These are phyloP conservation scores for Prunus padus DNA, from an alignment of 306 rosid genomes.

Conservation along the genomic window DNA sequence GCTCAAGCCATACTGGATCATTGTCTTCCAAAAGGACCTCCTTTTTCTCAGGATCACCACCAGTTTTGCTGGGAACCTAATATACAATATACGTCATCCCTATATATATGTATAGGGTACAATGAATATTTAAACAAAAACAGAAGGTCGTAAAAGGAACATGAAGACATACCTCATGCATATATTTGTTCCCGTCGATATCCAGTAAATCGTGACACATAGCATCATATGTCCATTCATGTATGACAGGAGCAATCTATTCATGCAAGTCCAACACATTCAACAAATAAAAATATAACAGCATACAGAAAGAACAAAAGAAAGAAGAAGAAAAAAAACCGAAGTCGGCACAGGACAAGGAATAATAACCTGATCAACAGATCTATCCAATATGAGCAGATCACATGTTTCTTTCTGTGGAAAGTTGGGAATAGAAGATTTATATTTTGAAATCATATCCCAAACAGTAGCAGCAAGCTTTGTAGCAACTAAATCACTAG, in stretches of 20 bases:
- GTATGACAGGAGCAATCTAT: conserved; percentile 94
- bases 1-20: conserved; percentile 90
- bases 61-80: conserved; percentile 82
- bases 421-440: conserved; percentile 69
- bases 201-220: conserved; percentile 86
- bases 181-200: conserved; percentile 83
- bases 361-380: conserved; percentile 78
- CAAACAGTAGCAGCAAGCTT: conserved; percentile 78
- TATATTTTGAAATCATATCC: conserved; percentile 69
- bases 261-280: conserved; percentile 21
- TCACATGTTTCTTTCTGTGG: conserved; percentile 91
- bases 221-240: conserved; percentile 99
- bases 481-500: conserved; percentile 61
- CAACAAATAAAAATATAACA: conserved; percentile 21
- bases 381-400: conserved; percentile 83
- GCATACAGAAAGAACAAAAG: background rate
- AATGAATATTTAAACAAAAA: background rate
- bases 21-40: conserved; percentile 76
- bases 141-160: conserved; percentile 14
- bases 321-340: conserved; percentile 4
- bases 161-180: conserved; percentile 58
- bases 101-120: conserved; percentile 5
- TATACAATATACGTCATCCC: conserved; percentile 18
- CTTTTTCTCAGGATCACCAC: conserved; percentile 68
- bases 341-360: conserved; percentile 15